Percentiles rank a stretch among this genome's conserved stretches.
These are phyloP conservation scores for Nicotiana benthamiana DNA, from an alignment of 257 asterid genomes.

Conservation along the genomic window DNA sequence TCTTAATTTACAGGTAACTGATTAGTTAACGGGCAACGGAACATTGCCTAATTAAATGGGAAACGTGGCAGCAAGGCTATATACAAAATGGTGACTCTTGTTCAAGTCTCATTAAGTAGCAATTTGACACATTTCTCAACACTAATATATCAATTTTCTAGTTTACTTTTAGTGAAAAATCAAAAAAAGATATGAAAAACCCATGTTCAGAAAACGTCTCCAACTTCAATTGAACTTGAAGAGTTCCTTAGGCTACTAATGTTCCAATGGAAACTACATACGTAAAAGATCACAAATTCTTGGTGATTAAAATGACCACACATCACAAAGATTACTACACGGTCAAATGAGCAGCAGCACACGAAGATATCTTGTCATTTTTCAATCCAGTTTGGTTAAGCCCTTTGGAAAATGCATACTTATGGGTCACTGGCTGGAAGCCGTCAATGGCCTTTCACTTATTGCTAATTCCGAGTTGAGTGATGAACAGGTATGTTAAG, in stretches of 20 bases:
- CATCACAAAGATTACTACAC: constrained; percentile 65
- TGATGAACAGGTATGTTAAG: constrained; percentile 41
- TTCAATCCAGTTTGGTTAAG: constrained; percentile 48
- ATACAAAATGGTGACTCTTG: too few species aligned
- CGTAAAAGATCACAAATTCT: neutral
- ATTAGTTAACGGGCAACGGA: too few species aligned
- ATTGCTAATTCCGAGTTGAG: constrained; percentile 6
- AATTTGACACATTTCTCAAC: too few species aligned
- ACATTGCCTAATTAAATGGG: too few species aligned
- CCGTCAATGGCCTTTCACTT: constrained; percentile 46
- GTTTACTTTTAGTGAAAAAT: too few species aligned
- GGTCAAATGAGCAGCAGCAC: constrained; percentile 53
- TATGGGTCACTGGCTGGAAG: constrained; percentile 75
- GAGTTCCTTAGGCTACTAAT: constrained; percentile 18
- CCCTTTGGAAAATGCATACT: constrained; percentile 38
- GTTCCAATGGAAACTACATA: neutral
- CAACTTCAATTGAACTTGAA: constrained; percentile 48
- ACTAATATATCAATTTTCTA: too few species aligned
- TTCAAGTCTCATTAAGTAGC: too few species aligned
- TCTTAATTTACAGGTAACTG: too few species aligned
- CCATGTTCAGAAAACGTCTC: constrained; percentile 30
- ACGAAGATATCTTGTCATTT: constrained; percentile 45
- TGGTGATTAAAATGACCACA: constrained; percentile 36
- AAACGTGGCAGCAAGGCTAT: too few species aligned
- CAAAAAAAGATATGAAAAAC: too few species aligned